Conservation (phyloP, 371 early-diverging fungal genomes). For the Batkoa obscura region DNA sequence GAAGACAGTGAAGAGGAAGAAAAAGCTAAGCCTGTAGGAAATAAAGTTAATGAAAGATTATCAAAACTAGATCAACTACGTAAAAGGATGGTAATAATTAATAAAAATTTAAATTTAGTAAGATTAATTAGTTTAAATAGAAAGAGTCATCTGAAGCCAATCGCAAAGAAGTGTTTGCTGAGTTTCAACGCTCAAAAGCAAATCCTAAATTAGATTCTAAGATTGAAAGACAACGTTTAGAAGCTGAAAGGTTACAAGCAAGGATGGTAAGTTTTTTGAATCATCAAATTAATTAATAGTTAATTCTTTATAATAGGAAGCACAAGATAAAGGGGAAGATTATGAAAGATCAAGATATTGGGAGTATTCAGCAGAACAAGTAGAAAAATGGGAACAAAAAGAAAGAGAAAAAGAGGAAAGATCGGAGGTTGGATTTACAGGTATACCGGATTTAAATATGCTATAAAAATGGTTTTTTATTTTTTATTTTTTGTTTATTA, state of each 20-base stretch:
- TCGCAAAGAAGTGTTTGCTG: conserved; percentile 54
- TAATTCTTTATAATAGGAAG: conserved; percentile 18
- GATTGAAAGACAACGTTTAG: conserved; percentile 43
- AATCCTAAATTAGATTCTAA: conserved; percentile 42
- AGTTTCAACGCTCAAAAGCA: conserved; percentile 50
- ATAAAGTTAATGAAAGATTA: no score
- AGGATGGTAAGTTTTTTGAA: conserved; percentile 18
- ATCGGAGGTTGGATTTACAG: conserved; percentile 64
- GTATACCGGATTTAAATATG: no score
- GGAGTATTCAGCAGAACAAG: conserved; percentile 71
- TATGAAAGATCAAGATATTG: conserved; percentile 62
- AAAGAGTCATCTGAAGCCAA: no score
- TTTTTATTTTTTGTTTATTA: conserved; percentile 7
- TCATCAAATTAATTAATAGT: no score
- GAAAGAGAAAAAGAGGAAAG: conserved; percentile 37
- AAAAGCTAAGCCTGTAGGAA: no score
- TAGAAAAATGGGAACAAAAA: conserved; percentile 71
- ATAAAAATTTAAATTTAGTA: no score
- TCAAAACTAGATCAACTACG: no score
- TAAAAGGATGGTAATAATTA: no score
- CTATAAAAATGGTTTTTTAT: background rate
- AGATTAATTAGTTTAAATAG: no score
- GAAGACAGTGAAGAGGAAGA: no score
- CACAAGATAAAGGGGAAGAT: conserved; percentile 52
- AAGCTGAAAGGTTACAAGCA: conserved; percentile 45